Base-by-base conservation (phyloP, 1,139 yeast genomes). In the Hyphopichia fennica region DNA sequence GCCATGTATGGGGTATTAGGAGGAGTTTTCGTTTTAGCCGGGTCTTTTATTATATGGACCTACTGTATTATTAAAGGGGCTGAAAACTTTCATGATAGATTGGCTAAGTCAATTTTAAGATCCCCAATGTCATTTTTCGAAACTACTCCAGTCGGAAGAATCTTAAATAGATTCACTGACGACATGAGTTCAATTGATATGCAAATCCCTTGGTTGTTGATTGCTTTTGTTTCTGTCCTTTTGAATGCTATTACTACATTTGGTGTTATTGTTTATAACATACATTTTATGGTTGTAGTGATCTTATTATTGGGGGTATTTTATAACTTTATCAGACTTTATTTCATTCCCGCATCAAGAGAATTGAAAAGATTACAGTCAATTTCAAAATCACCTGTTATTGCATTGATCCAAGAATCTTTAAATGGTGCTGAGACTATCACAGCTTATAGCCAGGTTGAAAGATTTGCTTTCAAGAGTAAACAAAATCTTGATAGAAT, bases 91-190 rank as follows among this genome's bases (percentile, higher is more conserved):
- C 67, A 63, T 39, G 57, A 55, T 34, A 50, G 48, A 25, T 58
- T 63, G 63, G 62, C 64, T 13, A 45, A 50, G 13, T 46, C 61
- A 7, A 59, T 63, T 7, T 49, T 63, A 42, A 49, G 63, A 31
- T 52, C 63, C 5, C 67, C 67, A 14, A 63, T 63, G 67, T 57
- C 63, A 1, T 63, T 60, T 45, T 63, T 63, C 37, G 67, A 63
- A 42, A 63, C 67, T 18, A 62, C 67, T 2, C 67, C 67, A 10
- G 51, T 61, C 19, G 67, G 67, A 3, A 45, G 67, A 39, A 59
- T 63, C 33, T 53, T 63, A 51, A 63, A 63, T 48, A 49, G 67
- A 40, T 62, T 63, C 44, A 55, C 67, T 0, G 66, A 63, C 22
- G 67, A 63, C 42, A 54, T 63, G 4, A 46, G 56, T 18, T 45